Evolutionary conservation across 1,284 basidiomycete genomes (phyloP).

Genomic region (Macrocystidia cucumis): DNA sequence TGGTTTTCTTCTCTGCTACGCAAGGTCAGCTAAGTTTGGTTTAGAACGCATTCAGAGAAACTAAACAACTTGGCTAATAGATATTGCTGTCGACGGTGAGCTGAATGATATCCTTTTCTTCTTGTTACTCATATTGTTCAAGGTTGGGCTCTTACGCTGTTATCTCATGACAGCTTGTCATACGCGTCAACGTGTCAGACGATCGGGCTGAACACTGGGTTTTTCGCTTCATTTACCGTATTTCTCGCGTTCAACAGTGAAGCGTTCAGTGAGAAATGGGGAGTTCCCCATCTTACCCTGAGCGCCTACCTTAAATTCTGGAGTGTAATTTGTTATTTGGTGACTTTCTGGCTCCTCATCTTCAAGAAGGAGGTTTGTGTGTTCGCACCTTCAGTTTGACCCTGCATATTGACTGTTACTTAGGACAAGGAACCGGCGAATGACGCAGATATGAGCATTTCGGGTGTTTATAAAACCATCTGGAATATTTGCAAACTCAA

Average conservation of each 20-base stretch:
- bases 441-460: slow-evolving; percentile 86
- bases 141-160: slow-evolving; percentile 96
- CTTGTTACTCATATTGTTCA: slow-evolving; percentile 11
- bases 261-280: slow-evolving; percentile 85
- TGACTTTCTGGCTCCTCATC: slow-evolving; percentile 84
- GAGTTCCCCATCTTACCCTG: slow-evolving; percentile 78
- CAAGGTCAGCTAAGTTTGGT: slow-evolving; percentile 57
- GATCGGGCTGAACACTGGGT: slow-evolving; percentile 94
- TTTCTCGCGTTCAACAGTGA: slow-evolving; percentile 96
- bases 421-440: slow-evolving; percentile 68
- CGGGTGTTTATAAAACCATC: slow-evolving; percentile 89
- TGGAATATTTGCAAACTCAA: slow-evolving; percentile 90
- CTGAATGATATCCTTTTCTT: slow-evolving; percentile 1
- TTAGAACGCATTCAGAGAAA: no score
- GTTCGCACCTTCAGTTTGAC: background rate
- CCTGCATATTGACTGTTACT: slow-evolving; percentile 6
- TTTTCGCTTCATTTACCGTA: slow-evolving; percentile 95
- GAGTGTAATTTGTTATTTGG: slow-evolving; percentile 70
- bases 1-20: slow-evolving; percentile 95
- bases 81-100: slow-evolving; percentile 93
- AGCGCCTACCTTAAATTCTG: slow-evolving; percentile 86
- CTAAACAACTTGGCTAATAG: slow-evolving; percentile 29
- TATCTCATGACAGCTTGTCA: slow-evolving; percentile 92
- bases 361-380: slow-evolving; percentile 76
- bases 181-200: slow-evolving; percentile 99